These are phyloP conservation scores for Datisca glomerata DNA, from an alignment of 306 rosid genomes.

Conservation along the genomic window DNA sequence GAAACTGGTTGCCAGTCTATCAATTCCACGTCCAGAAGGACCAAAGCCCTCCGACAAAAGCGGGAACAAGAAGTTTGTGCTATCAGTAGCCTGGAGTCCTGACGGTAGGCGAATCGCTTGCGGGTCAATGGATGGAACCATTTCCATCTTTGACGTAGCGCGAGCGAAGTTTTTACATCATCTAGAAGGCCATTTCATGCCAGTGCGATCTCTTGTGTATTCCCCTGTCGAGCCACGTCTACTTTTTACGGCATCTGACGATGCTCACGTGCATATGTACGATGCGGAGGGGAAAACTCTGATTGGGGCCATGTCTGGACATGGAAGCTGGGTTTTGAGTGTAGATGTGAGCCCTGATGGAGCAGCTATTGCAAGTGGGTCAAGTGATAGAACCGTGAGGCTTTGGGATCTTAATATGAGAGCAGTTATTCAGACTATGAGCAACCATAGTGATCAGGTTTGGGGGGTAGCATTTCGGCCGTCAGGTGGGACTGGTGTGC, in stretches of 20 bases:
- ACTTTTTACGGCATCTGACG: conserved; percentile 81
- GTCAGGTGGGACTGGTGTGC: conserved; percentile 43
- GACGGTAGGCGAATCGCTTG: conserved; percentile 81
- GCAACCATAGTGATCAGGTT: conserved; percentile 87
- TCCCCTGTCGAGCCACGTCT: conserved; percentile 72
- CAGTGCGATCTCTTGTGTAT: conserved; percentile 74
- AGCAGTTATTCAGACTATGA: conserved; percentile 88
- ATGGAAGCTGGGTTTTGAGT: conserved; percentile 74
- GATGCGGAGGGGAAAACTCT: conserved; percentile 80
- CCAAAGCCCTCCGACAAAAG: conserved; percentile 75
- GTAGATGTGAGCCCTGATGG: conserved; percentile 91
- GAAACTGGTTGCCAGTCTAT: conserved; percentile 54
- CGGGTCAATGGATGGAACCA: conserved; percentile 94
- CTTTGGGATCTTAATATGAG: conserved; percentile 87
- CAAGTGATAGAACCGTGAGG: conserved; percentile 86
- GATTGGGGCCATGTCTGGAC: conserved; percentile 83
- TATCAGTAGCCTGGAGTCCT: conserved; percentile 86
- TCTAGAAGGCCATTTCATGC: conserved; percentile 92
- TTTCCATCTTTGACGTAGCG: conserved; percentile 60
- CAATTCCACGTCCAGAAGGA: conserved; percentile 84
- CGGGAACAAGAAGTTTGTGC: conserved; percentile 84
- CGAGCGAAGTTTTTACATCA: conserved; percentile 80
- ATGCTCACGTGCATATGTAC: conserved; percentile 80
- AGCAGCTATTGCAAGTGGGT: conserved; percentile 76
- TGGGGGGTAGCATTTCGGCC: conserved; percentile 96